These are phyloP conservation scores for Colletotrichum sp. DNA, from an alignment of 2,329 filamentous ascomycete genomes.

Conservation along the genomic window DNA sequence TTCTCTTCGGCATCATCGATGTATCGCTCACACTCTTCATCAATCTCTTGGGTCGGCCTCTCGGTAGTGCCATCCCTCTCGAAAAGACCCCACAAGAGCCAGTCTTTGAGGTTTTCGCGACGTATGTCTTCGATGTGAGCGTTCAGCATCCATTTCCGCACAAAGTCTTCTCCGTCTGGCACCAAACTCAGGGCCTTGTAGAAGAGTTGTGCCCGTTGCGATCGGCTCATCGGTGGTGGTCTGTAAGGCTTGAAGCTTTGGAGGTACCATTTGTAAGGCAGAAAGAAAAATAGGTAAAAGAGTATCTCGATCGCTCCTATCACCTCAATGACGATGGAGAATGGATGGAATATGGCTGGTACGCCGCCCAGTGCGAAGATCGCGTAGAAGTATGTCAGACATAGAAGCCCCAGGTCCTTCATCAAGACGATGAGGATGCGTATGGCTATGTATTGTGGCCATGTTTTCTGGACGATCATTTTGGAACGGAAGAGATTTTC, in stretches of 20 bases:
- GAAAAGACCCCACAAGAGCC: conserved; percentile 65
- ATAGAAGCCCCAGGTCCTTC: conserved; percentile 15
- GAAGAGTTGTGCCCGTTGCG: conserved; percentile 7
- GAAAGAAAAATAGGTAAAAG: conserved; percentile 48
- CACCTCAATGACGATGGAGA: conserved; percentile 27
- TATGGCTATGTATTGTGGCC: conserved; percentile 14
- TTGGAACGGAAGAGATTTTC: not conserved
- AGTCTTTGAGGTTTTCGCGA: conserved; percentile 65
- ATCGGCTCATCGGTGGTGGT: not conserved
- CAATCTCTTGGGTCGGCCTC: conserved; percentile 44
- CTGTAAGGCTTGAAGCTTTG: conserved; percentile 20
- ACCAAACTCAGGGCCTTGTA: conserved; percentile 33
- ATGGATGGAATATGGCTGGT: conserved; percentile 23
- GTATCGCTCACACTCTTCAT: conserved; percentile 63
- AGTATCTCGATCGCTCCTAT: conserved; percentile 40
- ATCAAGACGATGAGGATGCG: conserved; percentile 2
- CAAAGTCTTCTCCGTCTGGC: conserved; percentile 55
- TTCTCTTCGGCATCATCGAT: conserved; percentile 54
- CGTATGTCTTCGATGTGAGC: conserved; percentile 57
- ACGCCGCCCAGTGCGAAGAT: conserved; percentile 23
- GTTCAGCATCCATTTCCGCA: conserved; percentile 64
- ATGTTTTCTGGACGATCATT: conserved; percentile 18
- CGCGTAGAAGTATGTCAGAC: conserved; percentile 25
- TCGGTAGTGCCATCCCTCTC: conserved; percentile 39
- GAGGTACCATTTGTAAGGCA: conserved; percentile 46